Base-by-base conservation (phyloP, 805 yeast species). In the Ogataea ramenticola region DNA sequence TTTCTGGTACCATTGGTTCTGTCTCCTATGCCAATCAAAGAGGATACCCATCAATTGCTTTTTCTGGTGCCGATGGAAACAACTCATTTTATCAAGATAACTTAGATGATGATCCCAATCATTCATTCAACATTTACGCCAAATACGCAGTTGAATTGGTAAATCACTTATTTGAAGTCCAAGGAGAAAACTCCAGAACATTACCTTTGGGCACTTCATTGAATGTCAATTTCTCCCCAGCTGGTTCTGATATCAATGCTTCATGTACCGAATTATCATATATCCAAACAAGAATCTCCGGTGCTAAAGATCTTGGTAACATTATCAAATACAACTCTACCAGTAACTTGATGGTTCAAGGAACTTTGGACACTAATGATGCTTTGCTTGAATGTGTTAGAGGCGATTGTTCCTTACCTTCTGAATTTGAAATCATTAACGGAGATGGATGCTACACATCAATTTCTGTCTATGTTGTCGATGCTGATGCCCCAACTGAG, bases 1-100 rank as follows among this genome's bases (percentile, higher is more conserved):
- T 66, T 33, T 68, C 74, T 14, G 78, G 77, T 55, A 73, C 78
- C 21, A 64, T 71, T 53, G 77, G 75, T 58, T 75, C 77, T 33
- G 61, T 74, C 39, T 68, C 69, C 55, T 65, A 63, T 49, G 54
- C 75, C 34, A 67, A 67, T 36, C 67, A 70, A 58, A 62, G 76
- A 57, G 73, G 72, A 14, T 43, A 62, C 46, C 70, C 77, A 26
- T 72, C 71, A 7, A 53, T 72, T 53, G 76, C 77, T 12, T 66
- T 72, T 56, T 68, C 74, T 22, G 77, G 75, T 41, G 60, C 74
- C 36, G 69, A 70, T 54, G 19, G 51, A n/a, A 71, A 70, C 64
- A 71, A 72, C 57, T 66, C 77, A n/a, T 71, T 66, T 58, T 68
- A 52, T 58, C 57, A 61, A 52, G 77, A 72, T 53, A 51, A 56